Percentiles rank a stretch among this genome's conserved stretches.
Conservation (phyloP, 768 basidiomycete genomes). For the Tremella fuciformis region DNA sequence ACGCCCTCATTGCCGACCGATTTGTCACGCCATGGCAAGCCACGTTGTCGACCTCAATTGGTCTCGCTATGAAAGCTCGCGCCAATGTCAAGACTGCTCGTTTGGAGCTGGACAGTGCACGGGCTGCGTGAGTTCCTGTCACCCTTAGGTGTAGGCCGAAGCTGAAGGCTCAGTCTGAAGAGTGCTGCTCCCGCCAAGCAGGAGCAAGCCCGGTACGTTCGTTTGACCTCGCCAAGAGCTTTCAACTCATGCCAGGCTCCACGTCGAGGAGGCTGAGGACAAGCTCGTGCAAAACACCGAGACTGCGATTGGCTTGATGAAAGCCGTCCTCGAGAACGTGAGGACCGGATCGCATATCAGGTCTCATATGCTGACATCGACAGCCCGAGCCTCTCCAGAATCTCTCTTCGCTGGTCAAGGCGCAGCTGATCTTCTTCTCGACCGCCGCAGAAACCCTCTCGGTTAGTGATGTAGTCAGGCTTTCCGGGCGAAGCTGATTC, state of each 20-base stretch:
- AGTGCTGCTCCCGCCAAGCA: constrained; percentile 69
- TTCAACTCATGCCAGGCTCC: constrained; percentile 55
- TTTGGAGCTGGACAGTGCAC: constrained; percentile 81
- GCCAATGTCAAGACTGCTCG: constrained; percentile 57
- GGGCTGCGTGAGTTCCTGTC: constrained; percentile 43
- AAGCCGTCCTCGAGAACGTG: constrained; percentile 96
- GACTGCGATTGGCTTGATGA: constrained; percentile 93
- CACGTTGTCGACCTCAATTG: constrained; percentile 76
- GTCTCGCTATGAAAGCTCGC: constrained; percentile 83
- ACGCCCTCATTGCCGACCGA: constrained; percentile 61
- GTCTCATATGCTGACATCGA: constrained; percentile 9
- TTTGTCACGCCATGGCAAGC: constrained; percentile 58
- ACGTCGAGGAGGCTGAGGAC: constrained; percentile 63
- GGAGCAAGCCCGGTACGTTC: constrained; percentile 70
- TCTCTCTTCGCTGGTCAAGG: constrained; percentile 84
- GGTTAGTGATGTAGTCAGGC: constrained; percentile 50
- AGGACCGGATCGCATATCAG: constrained; percentile 41
- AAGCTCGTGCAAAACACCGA: constrained; percentile 97
- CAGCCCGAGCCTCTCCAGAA: constrained; percentile 96
- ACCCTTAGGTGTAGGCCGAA: neutral
- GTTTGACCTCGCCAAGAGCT: neutral
- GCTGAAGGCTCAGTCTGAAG: constrained; percentile 63
- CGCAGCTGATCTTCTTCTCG: constrained; percentile 60
- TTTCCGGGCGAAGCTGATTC: constrained; percentile 2
- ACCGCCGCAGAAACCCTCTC: constrained; percentile 53